These are phyloP conservation scores for Phaeoacremonium minimum DNA, from an alignment of 2,329 filamentous ascomycete species.

Conservation along the genomic window DNA sequence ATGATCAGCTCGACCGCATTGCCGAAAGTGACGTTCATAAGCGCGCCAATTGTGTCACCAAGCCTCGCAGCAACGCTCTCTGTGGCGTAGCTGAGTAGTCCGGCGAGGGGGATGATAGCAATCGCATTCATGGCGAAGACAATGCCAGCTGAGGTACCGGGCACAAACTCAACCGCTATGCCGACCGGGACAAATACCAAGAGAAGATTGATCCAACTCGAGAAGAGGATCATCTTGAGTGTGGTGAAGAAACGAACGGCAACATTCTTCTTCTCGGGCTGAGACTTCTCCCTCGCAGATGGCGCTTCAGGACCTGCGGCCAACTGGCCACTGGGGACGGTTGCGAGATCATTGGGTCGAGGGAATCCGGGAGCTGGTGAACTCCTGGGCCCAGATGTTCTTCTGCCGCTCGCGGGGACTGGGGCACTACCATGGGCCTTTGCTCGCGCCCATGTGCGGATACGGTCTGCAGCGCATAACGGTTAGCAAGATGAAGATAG, in stretches of 20 bases:
- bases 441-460: slow-evolving; percentile 20
- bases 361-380: slow-evolving; percentile 2
- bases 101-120: slow-evolving; percentile 55
- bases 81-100: slow-evolving; percentile 53
- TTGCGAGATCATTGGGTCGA: slow-evolving; percentile 1
- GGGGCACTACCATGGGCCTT: slow-evolving; percentile 20
- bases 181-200: slow-evolving; percentile 69
- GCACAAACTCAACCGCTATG: slow-evolving; percentile 45
- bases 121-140: slow-evolving; percentile 61
- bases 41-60: slow-evolving; percentile 54
- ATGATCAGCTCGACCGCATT: slow-evolving; percentile 61
- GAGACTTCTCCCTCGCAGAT: slow-evolving; percentile 4
- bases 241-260: slow-evolving; percentile 33
- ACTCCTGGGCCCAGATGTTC: slow-evolving; percentile 1
- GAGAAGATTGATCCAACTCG: slow-evolving; percentile 62
- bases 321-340: neutral
- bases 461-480: slow-evolving; percentile 14
- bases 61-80: slow-evolving; percentile 53
- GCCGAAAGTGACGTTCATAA: slow-evolving; percentile 59
- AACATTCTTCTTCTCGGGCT: slow-evolving; percentile 12
- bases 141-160: slow-evolving; percentile 25
- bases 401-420: slow-evolving; percentile 6
- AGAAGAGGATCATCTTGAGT: slow-evolving; percentile 49
- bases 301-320: neutral
- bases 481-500: slow-evolving; percentile 1